Conservation (phyloP, 805 yeast species). For the Kluyveromyces wickerhamii region DNA sequence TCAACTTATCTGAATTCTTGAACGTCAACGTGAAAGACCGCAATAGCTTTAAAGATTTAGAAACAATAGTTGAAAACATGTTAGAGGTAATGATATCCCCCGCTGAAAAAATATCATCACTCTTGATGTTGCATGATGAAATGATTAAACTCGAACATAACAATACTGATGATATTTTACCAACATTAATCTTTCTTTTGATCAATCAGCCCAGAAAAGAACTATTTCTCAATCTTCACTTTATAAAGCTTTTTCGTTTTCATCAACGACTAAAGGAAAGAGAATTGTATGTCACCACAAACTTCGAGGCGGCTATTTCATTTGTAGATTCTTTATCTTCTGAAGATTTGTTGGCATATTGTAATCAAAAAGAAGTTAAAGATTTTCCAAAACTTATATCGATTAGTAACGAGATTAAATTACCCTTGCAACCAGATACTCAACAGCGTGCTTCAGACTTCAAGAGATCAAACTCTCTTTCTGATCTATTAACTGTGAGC, state of each 20-base stretch:
- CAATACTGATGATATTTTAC: constrained; percentile 28
- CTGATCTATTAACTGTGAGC: constrained; percentile 21
- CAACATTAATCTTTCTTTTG: constrained; percentile 24
- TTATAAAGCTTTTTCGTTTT: constrained; percentile 27
- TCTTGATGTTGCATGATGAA: constrained; percentile 22
- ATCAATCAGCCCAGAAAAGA: constrained; percentile 19
- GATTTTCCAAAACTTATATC: constrained; percentile 14
- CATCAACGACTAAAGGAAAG: constrained; percentile 27
- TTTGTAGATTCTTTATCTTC: constrained; percentile 26
- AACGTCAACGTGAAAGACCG: constrained; percentile 11
- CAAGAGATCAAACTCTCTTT: constrained; percentile 20
- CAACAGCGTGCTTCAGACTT: constrained; percentile 10
- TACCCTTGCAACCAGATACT: constrained; percentile 11
- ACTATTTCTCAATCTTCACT: constrained; percentile 23
- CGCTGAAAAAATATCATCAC: constrained; percentile 20
- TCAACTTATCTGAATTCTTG: constrained; percentile 21
- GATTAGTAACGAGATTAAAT: constrained; percentile 16
- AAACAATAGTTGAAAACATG: constrained; percentile 14
- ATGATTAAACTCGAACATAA: constrained; percentile 20
- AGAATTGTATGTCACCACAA: constrained; percentile 28
- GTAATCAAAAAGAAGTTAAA: constrained; percentile 17
- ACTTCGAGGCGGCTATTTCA: constrained; percentile 28
- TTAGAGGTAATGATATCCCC: constrained; percentile 23
- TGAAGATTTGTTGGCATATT: constrained; percentile 3
- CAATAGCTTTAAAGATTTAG: constrained; percentile 10